Percentiles rank a stretch among this genome's conserved stretches.
These are phyloP conservation scores for Shiraia bambusicola DNA, from an alignment of 2,329 filamentous ascomycete genomes.

Conservation along the genomic window DNA sequence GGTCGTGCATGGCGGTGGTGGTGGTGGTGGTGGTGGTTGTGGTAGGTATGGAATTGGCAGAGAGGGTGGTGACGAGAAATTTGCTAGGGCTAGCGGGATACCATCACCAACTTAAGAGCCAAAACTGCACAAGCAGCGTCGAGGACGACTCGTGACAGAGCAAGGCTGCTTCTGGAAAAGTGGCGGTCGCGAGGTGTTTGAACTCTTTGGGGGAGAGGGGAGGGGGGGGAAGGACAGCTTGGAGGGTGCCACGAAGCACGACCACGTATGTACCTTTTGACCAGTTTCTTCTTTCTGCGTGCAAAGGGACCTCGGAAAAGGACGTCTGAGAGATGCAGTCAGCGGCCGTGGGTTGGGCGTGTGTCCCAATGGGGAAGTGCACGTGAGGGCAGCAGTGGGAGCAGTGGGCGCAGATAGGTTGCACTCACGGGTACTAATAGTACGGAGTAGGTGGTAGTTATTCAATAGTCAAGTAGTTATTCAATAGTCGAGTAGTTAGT, in stretches of 20 bases:
- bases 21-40: conserved; percentile 7
- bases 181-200: conserved; percentile 37
- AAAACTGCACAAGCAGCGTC: conserved; percentile 16
- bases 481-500: too few species aligned
- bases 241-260: conserved; percentile 43
- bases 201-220: too few species aligned
- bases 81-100: conserved; percentile 34
- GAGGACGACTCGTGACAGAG: conserved; percentile 17
- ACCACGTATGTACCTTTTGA: conserved; percentile 40
- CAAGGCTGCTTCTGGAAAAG: conserved; percentile 24
- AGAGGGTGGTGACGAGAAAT: conserved; percentile 32
- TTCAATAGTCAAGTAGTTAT: too few species aligned
- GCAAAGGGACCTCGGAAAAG: too few species aligned
- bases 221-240: conserved; percentile 21
- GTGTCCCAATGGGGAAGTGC: conserved; percentile 28
- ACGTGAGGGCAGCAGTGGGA: conserved; percentile 35
- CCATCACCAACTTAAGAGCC: conserved; percentile 41
- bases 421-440: conserved; percentile 14
- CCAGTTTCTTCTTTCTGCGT: conserved; percentile 30
- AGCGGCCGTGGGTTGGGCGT: conserved; percentile 24
- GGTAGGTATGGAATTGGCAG: conserved; percentile 11
- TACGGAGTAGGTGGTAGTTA: too few species aligned
- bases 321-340: conserved; percentile 9
- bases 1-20: conserved; percentile 39
- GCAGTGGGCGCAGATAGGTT: conserved; percentile 22